Conservation (phyloP, 140 eudicot genomes). For the Eryngium alpinum region DNA sequence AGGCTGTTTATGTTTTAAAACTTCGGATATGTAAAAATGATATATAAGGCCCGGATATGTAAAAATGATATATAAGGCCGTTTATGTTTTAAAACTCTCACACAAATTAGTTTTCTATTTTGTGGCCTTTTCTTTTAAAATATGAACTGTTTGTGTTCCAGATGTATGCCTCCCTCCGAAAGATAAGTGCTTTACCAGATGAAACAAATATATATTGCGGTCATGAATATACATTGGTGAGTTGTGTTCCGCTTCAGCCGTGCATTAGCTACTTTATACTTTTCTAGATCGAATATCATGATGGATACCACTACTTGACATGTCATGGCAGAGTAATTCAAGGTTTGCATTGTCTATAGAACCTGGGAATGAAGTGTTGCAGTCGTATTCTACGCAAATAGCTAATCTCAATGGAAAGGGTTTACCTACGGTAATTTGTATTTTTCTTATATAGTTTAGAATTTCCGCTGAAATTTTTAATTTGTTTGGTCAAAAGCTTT, state of each 20-base stretch:
- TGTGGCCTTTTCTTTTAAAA: background rate
- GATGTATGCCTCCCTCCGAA: conserved; percentile 75
- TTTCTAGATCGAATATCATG: background rate
- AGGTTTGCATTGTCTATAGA: conserved; percentile 85
- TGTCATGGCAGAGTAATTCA: conserved; percentile 68
- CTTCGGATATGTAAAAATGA: background rate
- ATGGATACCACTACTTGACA: background rate
- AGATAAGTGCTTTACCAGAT: conserved; percentile 69
- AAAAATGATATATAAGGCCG: background rate
- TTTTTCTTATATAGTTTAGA: background rate
- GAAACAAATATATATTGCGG: conserved; percentile 79
- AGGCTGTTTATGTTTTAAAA: background rate
- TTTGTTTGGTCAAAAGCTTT: background rate
- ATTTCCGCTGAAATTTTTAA: background rate
- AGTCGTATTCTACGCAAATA: conserved; percentile 63
- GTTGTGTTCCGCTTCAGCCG: conserved; percentile 11
- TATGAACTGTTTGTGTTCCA: conserved; percentile 30
- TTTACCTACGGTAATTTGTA: conserved; percentile 73
- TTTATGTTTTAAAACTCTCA: background rate
- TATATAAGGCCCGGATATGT: background rate
- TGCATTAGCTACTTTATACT: conserved; percentile 6
- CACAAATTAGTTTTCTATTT: background rate
- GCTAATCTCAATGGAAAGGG: conserved; percentile 65
- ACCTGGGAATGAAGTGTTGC: conserved; percentile 70
- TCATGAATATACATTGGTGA: conserved; percentile 88